Conservation (phyloP, 2,329 filamentous ascomycete genomes). For the Aspergillus brasiliensis region DNA sequence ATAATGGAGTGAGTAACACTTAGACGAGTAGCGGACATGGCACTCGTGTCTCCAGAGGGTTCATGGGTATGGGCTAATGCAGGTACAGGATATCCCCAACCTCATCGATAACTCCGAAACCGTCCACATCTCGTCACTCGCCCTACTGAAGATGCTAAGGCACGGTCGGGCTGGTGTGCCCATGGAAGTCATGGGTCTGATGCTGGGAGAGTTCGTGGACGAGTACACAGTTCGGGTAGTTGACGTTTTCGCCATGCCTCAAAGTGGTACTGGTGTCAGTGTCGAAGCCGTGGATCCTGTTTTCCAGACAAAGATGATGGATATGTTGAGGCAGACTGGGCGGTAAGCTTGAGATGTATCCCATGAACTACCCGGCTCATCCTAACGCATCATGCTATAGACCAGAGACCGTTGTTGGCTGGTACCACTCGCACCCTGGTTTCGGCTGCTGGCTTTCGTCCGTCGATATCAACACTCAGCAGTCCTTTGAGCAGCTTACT, state of each 20-base stretch:
- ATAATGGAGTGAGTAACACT: slow-evolving; percentile 42
- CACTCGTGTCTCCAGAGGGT: background rate
- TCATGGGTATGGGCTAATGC: slow-evolving; percentile 11
- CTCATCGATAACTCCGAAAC: slow-evolving; percentile 99
- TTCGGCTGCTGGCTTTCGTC: slow-evolving; percentile 99
- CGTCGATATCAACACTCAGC: slow-evolving; percentile 99
- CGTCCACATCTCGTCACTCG: slow-evolving; percentile 97
- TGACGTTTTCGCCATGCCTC: slow-evolving; percentile 98
- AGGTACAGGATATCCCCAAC: slow-evolving; percentile 74
- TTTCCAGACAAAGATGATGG: slow-evolving; percentile 99
- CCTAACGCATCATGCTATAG: slow-evolving; percentile 48
- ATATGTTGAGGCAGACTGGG: slow-evolving; percentile 97
- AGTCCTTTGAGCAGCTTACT: slow-evolving; percentile 98
- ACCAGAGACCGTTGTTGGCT: slow-evolving; percentile 95
- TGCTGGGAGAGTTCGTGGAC: slow-evolving; percentile 98
- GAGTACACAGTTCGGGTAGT: slow-evolving; percentile 98
- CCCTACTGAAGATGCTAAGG: slow-evolving; percentile 96
- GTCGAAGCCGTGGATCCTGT: slow-evolving; percentile 98
- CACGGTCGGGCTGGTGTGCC: slow-evolving; percentile 96
- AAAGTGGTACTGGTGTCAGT: slow-evolving; percentile 96
- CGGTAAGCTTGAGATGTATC: slow-evolving; percentile 60
- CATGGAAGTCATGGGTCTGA: slow-evolving; percentile 99
- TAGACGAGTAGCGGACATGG: background rate
- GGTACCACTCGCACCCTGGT: slow-evolving; percentile 99
- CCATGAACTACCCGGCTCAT: slow-evolving; percentile 12